Evolutionary conservation across 176 grass and related monocot species (phyloP), one percentile per base, ranked within the genome.

Genomic region (Typha latifolia): DNA sequence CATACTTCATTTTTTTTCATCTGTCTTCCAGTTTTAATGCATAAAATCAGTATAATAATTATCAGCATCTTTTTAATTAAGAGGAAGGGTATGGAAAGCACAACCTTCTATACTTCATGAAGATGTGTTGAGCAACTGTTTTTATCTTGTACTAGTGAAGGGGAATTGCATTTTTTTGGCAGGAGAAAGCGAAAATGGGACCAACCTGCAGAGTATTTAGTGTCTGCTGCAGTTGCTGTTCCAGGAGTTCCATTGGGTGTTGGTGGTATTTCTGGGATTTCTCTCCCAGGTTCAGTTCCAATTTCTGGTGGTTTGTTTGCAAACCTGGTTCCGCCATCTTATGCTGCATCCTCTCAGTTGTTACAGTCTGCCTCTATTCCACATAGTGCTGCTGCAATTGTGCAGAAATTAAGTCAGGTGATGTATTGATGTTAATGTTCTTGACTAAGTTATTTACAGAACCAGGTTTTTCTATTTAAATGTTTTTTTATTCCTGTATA

Each of bases 141-240:
- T 59, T 11, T 65, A 59, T 59, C 53, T 21, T 59, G 18, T 21
- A 55, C 15, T 1, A 11, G 8, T 59, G 20, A 56, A 59, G 53
- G 4, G 16, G 0, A 10, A 12, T 14, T 67, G 14, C 18, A 12
- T 13, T 14, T 56, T 64, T 68, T 56, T 68, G 8, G 5, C 57
- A 92, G 94, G 88, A 97, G 87, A 83, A 97, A 88, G 69, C 78
- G 94, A 74, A 97, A 90, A 72, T 97, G 94, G 94, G 94, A 97
- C 77, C 89, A 97, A 66, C 94, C 89, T 67, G 94, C 89, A 51
- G 89, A 90, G 75, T 62, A 77, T 26, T 16, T 92, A 32, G 49
- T 86, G 29, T 72, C 89, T 26, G 81, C 75, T 31, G 84, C 85
- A 24, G 72, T 81, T 69, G 78, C 68, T 27, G 78, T 70, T 69